Evolutionary conservation across 1,284 basidiomycete species (phyloP).

Genomic region (Trichosporon asahii): DNA sequence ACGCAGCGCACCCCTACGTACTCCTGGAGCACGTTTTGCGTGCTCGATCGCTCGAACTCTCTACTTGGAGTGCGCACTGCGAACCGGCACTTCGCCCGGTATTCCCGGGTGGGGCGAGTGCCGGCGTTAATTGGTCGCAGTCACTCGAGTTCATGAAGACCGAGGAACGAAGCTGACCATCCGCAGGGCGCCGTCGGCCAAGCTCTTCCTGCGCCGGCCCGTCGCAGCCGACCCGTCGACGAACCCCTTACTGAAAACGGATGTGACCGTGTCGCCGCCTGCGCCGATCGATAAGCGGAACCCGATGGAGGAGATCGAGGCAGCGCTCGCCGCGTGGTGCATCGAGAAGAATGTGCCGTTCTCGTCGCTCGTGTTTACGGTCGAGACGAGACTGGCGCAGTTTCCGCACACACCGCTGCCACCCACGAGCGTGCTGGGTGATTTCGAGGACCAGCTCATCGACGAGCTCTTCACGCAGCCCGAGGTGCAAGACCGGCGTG

Average conservation of each 20-base stretch:
- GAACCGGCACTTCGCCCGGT: not conserved
- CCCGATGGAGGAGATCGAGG: conserved; percentile 23
- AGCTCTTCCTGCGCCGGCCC: conserved; percentile 13
- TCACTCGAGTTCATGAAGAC: not conserved
- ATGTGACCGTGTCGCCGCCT: not conserved
- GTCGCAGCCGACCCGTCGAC: not conserved
- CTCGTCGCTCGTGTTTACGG: conserved; percentile 20
- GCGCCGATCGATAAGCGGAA: conserved; percentile 15
- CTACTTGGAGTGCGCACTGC: not conserved
- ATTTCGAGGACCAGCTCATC: conserved; percentile 28
- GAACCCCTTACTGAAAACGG: conserved; percentile 1
- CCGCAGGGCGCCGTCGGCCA: conserved; percentile 19
- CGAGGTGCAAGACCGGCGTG: conserved; percentile 8
- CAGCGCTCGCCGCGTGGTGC: conserved; percentile 18
- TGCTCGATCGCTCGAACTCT: not conserved
- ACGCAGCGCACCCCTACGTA: not conserved
- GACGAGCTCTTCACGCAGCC: conserved; percentile 17
- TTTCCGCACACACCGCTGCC: conserved; percentile 20
- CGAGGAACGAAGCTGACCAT: not conserved
- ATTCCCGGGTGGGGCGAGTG: not conserved
- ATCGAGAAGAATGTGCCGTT: conserved; percentile 13
- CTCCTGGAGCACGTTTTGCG: not conserved
- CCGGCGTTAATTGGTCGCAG: not conserved
- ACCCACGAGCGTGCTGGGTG: not conserved
- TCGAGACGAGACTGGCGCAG: conserved; percentile 17